Conservation (phyloP, 2,329 filamentous ascomycete species). For the Aspergillus amoenus region DNA sequence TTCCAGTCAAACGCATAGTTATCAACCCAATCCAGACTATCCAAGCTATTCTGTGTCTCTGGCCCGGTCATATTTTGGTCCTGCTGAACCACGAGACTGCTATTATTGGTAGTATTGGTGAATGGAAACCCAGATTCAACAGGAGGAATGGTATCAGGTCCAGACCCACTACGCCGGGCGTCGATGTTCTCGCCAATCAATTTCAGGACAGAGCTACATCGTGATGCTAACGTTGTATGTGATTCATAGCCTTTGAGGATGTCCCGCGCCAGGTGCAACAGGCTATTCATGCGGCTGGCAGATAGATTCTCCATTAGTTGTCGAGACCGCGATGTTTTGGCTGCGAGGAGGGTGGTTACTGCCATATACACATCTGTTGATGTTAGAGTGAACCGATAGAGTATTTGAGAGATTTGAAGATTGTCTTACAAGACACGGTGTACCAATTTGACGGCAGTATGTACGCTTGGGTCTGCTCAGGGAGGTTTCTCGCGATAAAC, state of each 20-base stretch:
- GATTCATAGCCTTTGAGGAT: background rate
- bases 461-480: background rate
- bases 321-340: background rate
- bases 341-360: background rate
- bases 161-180: background rate
- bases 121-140: background rate
- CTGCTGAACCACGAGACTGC: background rate
- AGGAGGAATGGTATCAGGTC: background rate
- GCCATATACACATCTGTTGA: background rate
- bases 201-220: background rate
- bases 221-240: background rate
- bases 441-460: background rate
- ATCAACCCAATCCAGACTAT: background rate
- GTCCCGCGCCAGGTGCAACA: background rate
- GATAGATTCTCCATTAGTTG: background rate
- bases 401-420: too few relatives aligned
- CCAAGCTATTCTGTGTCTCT: background rate
- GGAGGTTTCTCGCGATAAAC: background rate
- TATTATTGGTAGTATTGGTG: background rate
- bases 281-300: background rate
- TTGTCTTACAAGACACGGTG: background rate
- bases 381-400: background rate
- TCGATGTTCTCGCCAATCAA: background rate
- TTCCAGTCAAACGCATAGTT: background rate
- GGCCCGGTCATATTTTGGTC: background rate